Conservation (phyloP, 345 rosid species). For the Rhodomyrtus tomentosa region DNA sequence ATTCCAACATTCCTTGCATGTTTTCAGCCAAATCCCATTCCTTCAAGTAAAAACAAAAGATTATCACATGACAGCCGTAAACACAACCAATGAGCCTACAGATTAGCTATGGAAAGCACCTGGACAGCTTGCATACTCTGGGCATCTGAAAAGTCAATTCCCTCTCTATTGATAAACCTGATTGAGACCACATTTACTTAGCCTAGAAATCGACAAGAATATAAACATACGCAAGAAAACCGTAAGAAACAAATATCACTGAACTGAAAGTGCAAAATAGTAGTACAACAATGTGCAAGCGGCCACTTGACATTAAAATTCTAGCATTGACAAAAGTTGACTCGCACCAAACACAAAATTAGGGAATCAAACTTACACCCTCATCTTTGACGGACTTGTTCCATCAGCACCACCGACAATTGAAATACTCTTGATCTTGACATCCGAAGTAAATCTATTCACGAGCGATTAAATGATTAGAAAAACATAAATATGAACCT, state of each 20-base stretch:
- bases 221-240: background rate
- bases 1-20: constrained; percentile 73
- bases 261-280: background rate
- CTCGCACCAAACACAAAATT: background rate
- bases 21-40: constrained; percentile 94
- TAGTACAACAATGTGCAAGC: background rate
- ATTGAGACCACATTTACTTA: background rate
- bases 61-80: background rate
- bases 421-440: constrained; percentile 89
- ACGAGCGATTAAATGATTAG: constrained; percentile 3
- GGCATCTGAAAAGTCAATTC: constrained; percentile 91
- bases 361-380: constrained; percentile 54
- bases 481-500: background rate
- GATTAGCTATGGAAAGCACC: constrained; percentile 27
- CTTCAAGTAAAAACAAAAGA: constrained; percentile 17
- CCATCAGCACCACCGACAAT: constrained; percentile 86
- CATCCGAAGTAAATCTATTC: constrained; percentile 87
- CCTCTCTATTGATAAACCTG: constrained; percentile 79
- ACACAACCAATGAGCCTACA: background rate
- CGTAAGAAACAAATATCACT: background rate
- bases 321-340: background rate
- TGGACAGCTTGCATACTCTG: constrained; percentile 89
- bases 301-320: background rate
- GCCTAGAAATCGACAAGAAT: background rate
- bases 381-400: constrained; percentile 90